Evolutionary conservation across 345 rosid species (phyloP), one percentile per base, ranked within the genome.

Genomic region (Sonneratia caseolaris): DNA sequence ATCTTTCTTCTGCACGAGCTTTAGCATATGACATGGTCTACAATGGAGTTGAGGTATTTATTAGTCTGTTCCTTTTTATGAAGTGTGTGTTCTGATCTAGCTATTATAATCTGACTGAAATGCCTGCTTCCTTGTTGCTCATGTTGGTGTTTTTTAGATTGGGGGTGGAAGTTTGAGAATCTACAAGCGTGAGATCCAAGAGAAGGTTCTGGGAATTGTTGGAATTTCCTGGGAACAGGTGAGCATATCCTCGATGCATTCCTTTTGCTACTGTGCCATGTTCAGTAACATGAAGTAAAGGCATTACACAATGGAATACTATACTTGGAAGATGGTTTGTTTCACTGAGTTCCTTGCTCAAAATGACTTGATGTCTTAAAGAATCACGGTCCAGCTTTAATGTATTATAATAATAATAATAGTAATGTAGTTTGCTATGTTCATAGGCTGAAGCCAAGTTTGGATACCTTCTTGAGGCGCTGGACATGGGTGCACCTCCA

Each of bases 161-260:
- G 99, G 99, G 40, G 99, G 97, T 36, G 99, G 97, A 78, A 95
- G 99, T 83, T 85, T 95, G 81, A 92, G 97, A 87, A 95, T 92
- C 70, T 87, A 90, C 76, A 89, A 87, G 78, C 92, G 97, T 3
- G 96, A 89, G 66, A 74, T 92, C 67, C 99, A 95, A 77, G 87
- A 92, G 82, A 90, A 87, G 84, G 94, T 95, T 67, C 69, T 92
- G 76, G 89, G 89, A 83, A 89, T 84, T 74, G 79, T 92, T 74
- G 99, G 99, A 75, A 86, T 95, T 75, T 82, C 93, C 37, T 77
- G 71, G 18, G 91, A 90, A 72, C 84, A 95, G 88, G 97, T 91
- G 73, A 86, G 76, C 55, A 24, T 56, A 70, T 59, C 19, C 68
- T 71, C n/a, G 0, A 64, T 62, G 47, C 40, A 48, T 42, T 57